Evolutionary conservation across 2,329 filamentous ascomycete genomes (phyloP).

Genomic region (Ophiostoma australiae): DNA sequence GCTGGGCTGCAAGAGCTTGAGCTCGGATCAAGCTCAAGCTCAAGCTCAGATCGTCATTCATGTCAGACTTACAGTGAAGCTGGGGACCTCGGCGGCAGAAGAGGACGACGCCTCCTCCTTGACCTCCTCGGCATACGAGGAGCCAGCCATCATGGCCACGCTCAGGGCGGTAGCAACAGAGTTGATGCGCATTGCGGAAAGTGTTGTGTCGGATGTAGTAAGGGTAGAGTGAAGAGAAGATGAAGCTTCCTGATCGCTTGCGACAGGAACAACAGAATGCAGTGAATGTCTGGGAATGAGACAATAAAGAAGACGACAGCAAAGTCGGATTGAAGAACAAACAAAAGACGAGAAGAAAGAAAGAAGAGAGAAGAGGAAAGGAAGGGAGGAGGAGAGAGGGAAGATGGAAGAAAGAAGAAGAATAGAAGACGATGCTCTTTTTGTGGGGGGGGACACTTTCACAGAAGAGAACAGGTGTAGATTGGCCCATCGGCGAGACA

Average conservation of each 20-base stretch:
- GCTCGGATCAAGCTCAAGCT: neutral
- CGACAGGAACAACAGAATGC: constrained; percentile 5
- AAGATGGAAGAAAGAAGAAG: constrained; percentile 19
- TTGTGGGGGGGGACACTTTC: constrained; percentile 20
- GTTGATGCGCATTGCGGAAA: constrained; percentile 71
- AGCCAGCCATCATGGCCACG: constrained; percentile 66
- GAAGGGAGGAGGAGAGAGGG: constrained; percentile 14
- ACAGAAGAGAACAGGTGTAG: constrained; percentile 24
- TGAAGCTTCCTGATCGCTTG: constrained; percentile 8
- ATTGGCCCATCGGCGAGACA: neutral
- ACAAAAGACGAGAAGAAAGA: constrained; percentile 18
- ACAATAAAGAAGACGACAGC: constrained; percentile 3
- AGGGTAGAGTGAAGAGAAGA: neutral
- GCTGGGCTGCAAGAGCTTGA: neutral
- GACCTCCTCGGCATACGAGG: constrained; percentile 63
- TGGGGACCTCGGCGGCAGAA: constrained; percentile 62
- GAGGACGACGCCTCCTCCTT: constrained; percentile 45
- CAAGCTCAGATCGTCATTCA: neutral
- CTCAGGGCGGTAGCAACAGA: constrained; percentile 70
- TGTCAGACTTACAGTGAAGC: constrained; percentile 70
- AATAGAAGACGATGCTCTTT: constrained; percentile 22
- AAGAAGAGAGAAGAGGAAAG: constrained; percentile 13
- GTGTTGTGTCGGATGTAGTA: neutral
- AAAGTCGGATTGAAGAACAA: constrained; percentile 21
- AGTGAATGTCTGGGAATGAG: neutral